Evolutionary conservation across 2,329 filamentous ascomycete genomes (phyloP).

Genomic region (Cladophialophora carrionii): DNA sequence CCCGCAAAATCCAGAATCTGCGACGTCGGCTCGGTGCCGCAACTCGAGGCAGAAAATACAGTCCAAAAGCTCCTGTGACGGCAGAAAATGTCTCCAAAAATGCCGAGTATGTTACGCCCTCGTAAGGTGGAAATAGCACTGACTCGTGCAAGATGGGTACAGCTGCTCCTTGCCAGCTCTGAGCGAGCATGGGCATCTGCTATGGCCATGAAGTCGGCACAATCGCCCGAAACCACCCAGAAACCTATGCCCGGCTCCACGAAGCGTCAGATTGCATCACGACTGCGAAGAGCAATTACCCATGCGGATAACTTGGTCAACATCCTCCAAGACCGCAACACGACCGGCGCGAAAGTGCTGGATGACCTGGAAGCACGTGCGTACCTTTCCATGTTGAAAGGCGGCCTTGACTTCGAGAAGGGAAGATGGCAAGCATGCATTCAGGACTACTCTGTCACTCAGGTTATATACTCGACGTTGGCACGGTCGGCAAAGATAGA

Average conservation of each 20-base stretch:
- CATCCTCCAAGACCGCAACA: slow-evolving; percentile 64
- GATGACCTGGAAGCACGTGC: slow-evolving; percentile 85
- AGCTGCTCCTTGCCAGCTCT: slow-evolving; percentile 79
- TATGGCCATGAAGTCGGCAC: slow-evolving; percentile 87
- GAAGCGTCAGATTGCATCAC: slow-evolving; percentile 84
- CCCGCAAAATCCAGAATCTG: slow-evolving; percentile 77
- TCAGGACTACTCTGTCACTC: slow-evolving; percentile 71
- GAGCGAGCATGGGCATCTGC: slow-evolving; percentile 95
- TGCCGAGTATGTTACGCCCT: slow-evolving; percentile 64
- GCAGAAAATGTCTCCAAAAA: slow-evolving; percentile 74
- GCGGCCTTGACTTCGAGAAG: slow-evolving; percentile 82
- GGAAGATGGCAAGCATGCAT: slow-evolving; percentile 82
- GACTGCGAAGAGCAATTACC: slow-evolving; percentile 76
- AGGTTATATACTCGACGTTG: slow-evolving; percentile 81
- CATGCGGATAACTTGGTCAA: slow-evolving; percentile 69
- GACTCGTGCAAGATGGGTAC: slow-evolving; percentile 63
- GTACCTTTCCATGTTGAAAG: slow-evolving; percentile 76
- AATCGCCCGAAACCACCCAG: slow-evolving; percentile 71
- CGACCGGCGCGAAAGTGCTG: slow-evolving; percentile 67
- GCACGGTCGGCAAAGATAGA: slow-evolving; percentile 70
- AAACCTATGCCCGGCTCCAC: slow-evolving; percentile 78
- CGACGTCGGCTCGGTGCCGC: slow-evolving; percentile 83
- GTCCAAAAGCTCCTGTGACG: slow-evolving; percentile 69
- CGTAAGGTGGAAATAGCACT: slow-evolving; percentile 21
- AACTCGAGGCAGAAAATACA: slow-evolving; percentile 85